A percentile compares a stretch with the other conserved stretches of the same genome.
Conservation (phyloP, 768 basidiomycete genomes). For the Calocybe cyanea region DNA sequence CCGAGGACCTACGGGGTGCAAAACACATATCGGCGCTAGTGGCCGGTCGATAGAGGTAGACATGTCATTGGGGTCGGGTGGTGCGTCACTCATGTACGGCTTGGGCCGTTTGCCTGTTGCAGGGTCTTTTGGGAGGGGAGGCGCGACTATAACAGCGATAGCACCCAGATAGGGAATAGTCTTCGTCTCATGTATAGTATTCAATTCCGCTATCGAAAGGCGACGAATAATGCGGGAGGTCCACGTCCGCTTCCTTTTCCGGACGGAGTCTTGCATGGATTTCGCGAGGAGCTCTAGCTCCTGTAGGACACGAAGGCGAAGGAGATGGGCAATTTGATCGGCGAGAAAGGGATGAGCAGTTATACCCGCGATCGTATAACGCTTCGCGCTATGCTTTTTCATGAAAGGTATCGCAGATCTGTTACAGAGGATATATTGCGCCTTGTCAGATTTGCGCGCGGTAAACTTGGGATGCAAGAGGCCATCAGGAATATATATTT, state of each 20-base stretch:
- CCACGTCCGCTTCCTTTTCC: slow-evolving; percentile 13
- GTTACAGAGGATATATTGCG: slow-evolving; percentile 59
- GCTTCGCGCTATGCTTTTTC: slow-evolving; percentile 30
- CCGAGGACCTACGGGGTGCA: slow-evolving; percentile 3
- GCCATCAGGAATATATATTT: slow-evolving; percentile 47
- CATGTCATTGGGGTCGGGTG: slow-evolving; percentile 2
- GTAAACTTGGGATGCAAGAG: slow-evolving; percentile 64
- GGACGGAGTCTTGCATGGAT: slow-evolving; percentile 27
- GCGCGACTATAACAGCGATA: slow-evolving; percentile 65
- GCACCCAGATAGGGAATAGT: slow-evolving; percentile 48
- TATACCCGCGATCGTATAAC: slow-evolving; percentile 26
- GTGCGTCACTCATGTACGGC: slow-evolving; percentile 12
- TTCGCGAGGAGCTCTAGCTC: slow-evolving; percentile 63
- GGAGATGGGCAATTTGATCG: slow-evolving; percentile 57
- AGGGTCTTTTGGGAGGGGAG: slow-evolving; percentile 58
- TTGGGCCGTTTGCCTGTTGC: slow-evolving; percentile 39
- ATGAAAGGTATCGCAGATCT: slow-evolving; percentile 41
- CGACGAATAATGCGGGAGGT: slow-evolving; percentile 46
- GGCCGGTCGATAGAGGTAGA: neutral
- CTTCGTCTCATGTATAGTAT: slow-evolving; percentile 40
- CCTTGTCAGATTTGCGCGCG: slow-evolving; percentile 39
- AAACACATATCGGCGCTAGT: slow-evolving; percentile 1
- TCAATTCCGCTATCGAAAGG: slow-evolving; percentile 62
- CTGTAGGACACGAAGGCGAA: slow-evolving; percentile 73
- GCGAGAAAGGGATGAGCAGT: slow-evolving; percentile 39